A percentile compares a stretch with the other conserved stretches of the same genome.
These are phyloP conservation scores for Boletus tomentosulus DNA, from an alignment of 768 basidiomycete genomes.

Conservation along the genomic window DNA sequence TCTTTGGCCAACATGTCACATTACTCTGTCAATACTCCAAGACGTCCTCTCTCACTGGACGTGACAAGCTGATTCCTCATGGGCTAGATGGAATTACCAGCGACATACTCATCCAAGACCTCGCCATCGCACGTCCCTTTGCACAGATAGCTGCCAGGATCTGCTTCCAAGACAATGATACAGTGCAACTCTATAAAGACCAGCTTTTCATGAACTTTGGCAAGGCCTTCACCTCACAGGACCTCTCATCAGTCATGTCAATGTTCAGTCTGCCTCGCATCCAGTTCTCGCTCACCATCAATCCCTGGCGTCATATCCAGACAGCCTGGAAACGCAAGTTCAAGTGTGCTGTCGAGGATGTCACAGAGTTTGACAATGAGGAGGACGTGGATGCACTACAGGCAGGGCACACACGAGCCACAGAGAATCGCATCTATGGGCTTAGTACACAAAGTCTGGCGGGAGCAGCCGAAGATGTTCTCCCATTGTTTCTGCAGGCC, in stretches of 20 bases:
- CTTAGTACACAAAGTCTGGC: neutral
- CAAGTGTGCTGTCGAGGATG: neutral
- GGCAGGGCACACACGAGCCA: neutral
- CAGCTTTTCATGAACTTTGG: conserved; percentile 19
- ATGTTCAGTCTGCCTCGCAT: neutral
- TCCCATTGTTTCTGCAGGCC: neutral
- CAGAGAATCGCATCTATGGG: conserved; percentile 1
- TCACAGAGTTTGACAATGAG: neutral
- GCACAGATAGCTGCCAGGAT: neutral
- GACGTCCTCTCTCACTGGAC: neutral
- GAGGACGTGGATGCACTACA: neutral
- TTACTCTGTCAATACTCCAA: conserved; percentile 1
- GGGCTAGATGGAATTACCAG: too few relatives aligned
- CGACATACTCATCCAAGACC: neutral
- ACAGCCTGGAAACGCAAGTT: conserved; percentile 6
- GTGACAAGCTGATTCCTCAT: conserved; percentile 7
- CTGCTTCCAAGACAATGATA: neutral
- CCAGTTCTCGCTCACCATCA: neutral
- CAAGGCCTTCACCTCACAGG: neutral
- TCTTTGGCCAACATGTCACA: neutral
- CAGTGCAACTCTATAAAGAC: conserved; percentile 3
- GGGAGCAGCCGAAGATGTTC: neutral
- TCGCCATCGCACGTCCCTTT: neutral
- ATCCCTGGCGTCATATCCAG: conserved; percentile 4
- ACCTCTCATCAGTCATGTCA: neutral